Conservation (phyloP, 1,139 yeast genomes). For the Yamadazyma epiphylla region DNA sequence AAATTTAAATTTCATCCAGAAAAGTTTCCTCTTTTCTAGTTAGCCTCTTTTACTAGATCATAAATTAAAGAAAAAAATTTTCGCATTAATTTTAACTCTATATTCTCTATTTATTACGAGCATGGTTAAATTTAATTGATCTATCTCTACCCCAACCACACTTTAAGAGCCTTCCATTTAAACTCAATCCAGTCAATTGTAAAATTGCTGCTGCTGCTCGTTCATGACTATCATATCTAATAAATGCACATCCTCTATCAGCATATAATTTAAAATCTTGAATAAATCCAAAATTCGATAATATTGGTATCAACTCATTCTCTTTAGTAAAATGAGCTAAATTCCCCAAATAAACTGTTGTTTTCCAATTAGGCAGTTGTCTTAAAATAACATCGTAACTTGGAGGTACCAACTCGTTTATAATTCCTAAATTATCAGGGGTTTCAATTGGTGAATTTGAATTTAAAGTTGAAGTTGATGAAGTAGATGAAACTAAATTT, state of each 20-base stretch:
- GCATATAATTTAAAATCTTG: slow-evolving; percentile 79
- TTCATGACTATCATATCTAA: slow-evolving; percentile 81
- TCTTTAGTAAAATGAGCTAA: slow-evolving; percentile 74
- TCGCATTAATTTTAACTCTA: too few species aligned
- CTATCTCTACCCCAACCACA: slow-evolving; percentile 78
- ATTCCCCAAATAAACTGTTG: slow-evolving; percentile 88
- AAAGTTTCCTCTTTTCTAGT: too few species aligned
- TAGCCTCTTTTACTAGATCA: too few species aligned
- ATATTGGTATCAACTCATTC: slow-evolving; percentile 68
- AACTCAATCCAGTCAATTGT: slow-evolving; percentile 68
- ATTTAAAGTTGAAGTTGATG: neutral
- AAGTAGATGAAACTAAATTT: neutral
- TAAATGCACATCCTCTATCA: slow-evolving; percentile 82
- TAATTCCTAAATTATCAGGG: neutral
- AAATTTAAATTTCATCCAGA: too few species aligned
- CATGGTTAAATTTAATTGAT: slow-evolving; percentile 5
- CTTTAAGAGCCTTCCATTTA: slow-evolving; percentile 76
- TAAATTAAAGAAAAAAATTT: neutral
- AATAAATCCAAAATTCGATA: slow-evolving; percentile 78
- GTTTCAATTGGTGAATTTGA: neutral
- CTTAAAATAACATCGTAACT: slow-evolving; percentile 63
- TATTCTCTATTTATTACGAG: too few species aligned
- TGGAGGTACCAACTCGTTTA: slow-evolving; percentile 3
- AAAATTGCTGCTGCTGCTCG: slow-evolving; percentile 86
- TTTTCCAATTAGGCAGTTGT: slow-evolving; percentile 79